These are phyloP conservation scores for Purpureocillium lavendulum DNA, from an alignment of 2,329 filamentous ascomycete genomes.

Conservation along the genomic window DNA sequence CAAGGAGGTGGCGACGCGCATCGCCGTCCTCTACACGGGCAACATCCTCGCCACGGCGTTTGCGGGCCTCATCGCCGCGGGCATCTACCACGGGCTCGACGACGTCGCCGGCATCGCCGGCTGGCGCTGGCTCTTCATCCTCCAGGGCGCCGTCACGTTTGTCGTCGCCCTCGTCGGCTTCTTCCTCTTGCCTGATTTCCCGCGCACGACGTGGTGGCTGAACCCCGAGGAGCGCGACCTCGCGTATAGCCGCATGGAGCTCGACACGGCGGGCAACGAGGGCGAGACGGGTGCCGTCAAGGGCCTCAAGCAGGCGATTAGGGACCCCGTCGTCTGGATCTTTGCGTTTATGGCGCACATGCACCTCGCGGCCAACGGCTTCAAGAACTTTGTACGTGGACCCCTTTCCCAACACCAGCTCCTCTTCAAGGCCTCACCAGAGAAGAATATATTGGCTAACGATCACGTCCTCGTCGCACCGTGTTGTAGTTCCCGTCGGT, in stretches of 20 bases:
- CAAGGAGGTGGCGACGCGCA: slow-evolving; percentile 34
- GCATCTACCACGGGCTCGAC: slow-evolving; percentile 25
- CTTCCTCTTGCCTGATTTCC: slow-evolving; percentile 21
- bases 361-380: slow-evolving; percentile 34
- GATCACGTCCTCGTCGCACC: too few relatives aligned
- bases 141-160: slow-evolving; percentile 20
- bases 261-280: slow-evolving; percentile 29
- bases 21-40: slow-evolving; percentile 36
- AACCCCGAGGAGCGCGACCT: slow-evolving; percentile 27
- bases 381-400: slow-evolving; percentile 33
- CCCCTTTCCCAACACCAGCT: too few relatives aligned
- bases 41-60: slow-evolving; percentile 28
- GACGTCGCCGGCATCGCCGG: slow-evolving; percentile 16
- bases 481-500: slow-evolving; percentile 24
- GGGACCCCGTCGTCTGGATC: slow-evolving; percentile 35
- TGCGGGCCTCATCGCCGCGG: slow-evolving; percentile 34
- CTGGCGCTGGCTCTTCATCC: slow-evolving; percentile 25
- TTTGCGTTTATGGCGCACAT: slow-evolving; percentile 39
- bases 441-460: too few relatives aligned
- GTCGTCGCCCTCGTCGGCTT: slow-evolving; percentile 13
- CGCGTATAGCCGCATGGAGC: slow-evolving; percentile 27
- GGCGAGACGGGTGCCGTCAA: slow-evolving; percentile 19
- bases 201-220: slow-evolving; percentile 30
- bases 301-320: slow-evolving; percentile 31
- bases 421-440: too few relatives aligned